These are phyloP conservation scores for Chalara sp. DNA, from an alignment of 2,329 filamentous ascomycete species.

Conservation along the genomic window DNA sequence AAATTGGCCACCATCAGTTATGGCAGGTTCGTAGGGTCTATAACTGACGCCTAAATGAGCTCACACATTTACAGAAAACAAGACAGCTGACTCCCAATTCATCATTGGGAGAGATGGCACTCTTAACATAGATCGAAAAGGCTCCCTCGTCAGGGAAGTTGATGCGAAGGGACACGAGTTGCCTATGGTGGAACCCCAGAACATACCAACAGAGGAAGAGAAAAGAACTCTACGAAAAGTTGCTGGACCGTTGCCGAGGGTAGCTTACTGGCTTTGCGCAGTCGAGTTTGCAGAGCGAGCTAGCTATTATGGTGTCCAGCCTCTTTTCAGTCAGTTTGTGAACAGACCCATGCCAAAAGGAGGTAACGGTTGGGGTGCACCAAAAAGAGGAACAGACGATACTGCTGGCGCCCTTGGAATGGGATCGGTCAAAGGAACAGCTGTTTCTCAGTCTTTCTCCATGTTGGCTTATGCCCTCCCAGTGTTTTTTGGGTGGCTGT, in stretches of 20 bases:
- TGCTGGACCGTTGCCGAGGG: conserved; percentile 56
- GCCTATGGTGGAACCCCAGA: conserved; percentile 26
- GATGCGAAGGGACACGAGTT: neutral
- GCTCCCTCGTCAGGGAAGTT: conserved; percentile 12
- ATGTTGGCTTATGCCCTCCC: conserved; percentile 45
- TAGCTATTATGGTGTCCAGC: conserved; percentile 67
- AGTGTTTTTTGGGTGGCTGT: conserved; percentile 44
- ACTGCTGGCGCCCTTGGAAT: conserved; percentile 50
- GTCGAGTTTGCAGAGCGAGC: conserved; percentile 72
- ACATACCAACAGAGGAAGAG: conserved; percentile 48
- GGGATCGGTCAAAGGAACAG: conserved; percentile 47
- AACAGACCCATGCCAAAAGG: conserved; percentile 49
- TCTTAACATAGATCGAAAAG: conserved; percentile 11
- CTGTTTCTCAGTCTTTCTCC: conserved; percentile 43
- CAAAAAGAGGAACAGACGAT: conserved; percentile 22
- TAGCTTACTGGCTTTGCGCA: conserved; percentile 63
- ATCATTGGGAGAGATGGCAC: conserved; percentile 6
- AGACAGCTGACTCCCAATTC: conserved; percentile 8
- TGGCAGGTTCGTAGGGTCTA: too few relatives aligned
- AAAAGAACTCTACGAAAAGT: conserved; percentile 54
- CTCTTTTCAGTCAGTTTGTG: conserved; percentile 53
- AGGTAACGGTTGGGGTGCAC: conserved; percentile 32
- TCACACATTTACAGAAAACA: conserved; percentile 1
- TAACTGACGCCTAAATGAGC: too few relatives aligned
- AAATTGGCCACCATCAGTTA: too few relatives aligned